Percentiles rank a stretch among this genome's conserved stretches.
Conservation (phyloP, 23 red algal species). For the Gracilariopsis chorda region DNA sequence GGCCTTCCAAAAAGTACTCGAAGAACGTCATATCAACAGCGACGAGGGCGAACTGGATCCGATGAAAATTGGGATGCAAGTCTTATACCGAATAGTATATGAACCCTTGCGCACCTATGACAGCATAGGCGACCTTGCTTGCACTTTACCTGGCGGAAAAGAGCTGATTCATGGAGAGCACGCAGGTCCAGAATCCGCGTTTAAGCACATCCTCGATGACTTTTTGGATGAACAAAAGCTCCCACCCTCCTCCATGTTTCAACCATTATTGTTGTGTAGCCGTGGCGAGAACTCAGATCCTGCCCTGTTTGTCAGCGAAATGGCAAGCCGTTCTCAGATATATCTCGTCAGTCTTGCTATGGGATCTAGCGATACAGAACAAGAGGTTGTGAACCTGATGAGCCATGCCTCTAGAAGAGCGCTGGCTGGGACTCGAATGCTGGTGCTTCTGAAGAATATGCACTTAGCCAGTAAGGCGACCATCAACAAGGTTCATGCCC, state of each 20-base stretch:
- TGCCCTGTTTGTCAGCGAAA: slow-evolving; percentile 1
- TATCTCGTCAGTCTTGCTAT: slow-evolving; percentile 21
- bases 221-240: neutral
- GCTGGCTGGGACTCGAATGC: neutral
- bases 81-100: neutral
- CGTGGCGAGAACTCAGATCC: slow-evolving; percentile 44
- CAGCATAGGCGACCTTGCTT: slow-evolving; percentile 10
- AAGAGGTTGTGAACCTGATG: slow-evolving; percentile 4
- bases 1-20: neutral
- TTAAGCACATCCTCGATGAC: neutral
- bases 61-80: neutral
- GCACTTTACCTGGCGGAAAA: slow-evolving; percentile 14
- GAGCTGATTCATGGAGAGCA: slow-evolving; percentile 18
- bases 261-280: slow-evolving; percentile 41
- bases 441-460: slow-evolving; percentile 54
- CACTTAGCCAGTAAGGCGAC: slow-evolving; percentile 23
- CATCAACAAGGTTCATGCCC: slow-evolving; percentile 32
- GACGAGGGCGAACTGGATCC: neutral
- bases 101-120: neutral
- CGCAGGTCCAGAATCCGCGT: slow-evolving; percentile 10
- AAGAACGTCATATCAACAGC: neutral
- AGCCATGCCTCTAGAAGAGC: slow-evolving; percentile 7
- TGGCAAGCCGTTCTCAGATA: neutral
- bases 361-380: slow-evolving; percentile 19
- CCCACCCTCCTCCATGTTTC: neutral